A percentile compares a stretch with the other conserved stretches of the same genome.
Evolutionary conservation across 768 basidiomycete genomes (phyloP).

Genomic region (Leccinum disarticulatum): DNA sequence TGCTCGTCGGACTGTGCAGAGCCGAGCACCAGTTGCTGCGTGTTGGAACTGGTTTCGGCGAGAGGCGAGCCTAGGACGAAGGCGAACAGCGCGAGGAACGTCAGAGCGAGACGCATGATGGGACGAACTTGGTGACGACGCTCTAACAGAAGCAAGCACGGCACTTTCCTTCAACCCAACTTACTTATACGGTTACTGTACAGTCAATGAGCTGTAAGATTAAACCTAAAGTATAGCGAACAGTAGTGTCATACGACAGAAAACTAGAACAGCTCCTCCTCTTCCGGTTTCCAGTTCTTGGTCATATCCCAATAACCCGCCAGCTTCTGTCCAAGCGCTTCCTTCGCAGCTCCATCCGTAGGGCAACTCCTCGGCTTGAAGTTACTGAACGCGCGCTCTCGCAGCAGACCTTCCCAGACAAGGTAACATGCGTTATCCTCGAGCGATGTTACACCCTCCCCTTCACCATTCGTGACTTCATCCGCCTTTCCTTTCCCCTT

Average conservation of each 20-base stretch:
- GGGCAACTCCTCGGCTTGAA: slow-evolving; percentile 85
- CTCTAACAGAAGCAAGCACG: not conserved
- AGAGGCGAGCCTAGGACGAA: slow-evolving; percentile 6
- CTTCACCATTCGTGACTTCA: slow-evolving; percentile 20
- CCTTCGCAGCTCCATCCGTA: slow-evolving; percentile 83
- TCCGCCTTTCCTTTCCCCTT: slow-evolving; percentile 35
- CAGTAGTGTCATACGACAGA: not conserved
- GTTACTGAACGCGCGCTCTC: slow-evolving; percentile 75
- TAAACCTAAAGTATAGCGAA: not conserved
- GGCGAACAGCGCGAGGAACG: not conserved
- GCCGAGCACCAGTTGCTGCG: slow-evolving; percentile 5
- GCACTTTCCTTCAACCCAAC: no score
- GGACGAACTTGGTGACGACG: not conserved
- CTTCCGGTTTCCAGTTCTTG: slow-evolving; percentile 85
- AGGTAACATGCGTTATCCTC: slow-evolving; percentile 87
- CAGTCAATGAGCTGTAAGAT: not conserved
- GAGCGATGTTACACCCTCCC: slow-evolving; percentile 42
- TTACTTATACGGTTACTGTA: not conserved
- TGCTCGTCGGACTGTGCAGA: not conserved
- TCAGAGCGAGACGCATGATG: slow-evolving; percentile 12
- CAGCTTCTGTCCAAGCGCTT: slow-evolving; percentile 79
- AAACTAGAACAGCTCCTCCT: slow-evolving; percentile 65
- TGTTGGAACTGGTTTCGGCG: not conserved
- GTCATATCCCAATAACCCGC: slow-evolving; percentile 94
- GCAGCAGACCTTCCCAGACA: slow-evolving; percentile 89